phyloP scores from a whole-genome alignment of 768 basidiomycete species.

The Lentinula detonsa region DNA sequence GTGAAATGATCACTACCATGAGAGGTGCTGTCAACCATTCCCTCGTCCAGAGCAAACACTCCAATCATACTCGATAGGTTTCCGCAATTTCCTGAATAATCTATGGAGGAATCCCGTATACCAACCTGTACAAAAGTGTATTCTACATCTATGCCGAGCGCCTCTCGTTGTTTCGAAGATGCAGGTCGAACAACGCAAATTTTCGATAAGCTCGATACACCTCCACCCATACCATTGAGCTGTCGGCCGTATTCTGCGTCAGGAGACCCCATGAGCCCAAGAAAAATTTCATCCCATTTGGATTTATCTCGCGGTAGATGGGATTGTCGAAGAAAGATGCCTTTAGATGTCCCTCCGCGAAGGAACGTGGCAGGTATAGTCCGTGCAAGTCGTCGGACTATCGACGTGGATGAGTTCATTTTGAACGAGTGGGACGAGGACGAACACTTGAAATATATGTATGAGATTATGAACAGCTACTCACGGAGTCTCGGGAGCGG shows the following conservation, averaged over 20 bases:
- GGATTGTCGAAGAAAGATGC: conserved; percentile 54
- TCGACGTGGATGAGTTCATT: background rate
- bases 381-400: background rate
- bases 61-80: conserved; percentile 73
- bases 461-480: too few species aligned
- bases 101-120: conserved; percentile 52
- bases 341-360: conserved; percentile 76
- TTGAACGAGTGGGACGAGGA: background rate
- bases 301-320: conserved; percentile 44
- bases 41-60: conserved; percentile 65
- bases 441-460: too few species aligned
- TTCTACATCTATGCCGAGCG: conserved; percentile 49
- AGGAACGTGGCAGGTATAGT: conserved; percentile 45
- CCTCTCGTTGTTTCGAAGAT: conserved; percentile 28
- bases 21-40: conserved; percentile 23
- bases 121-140: conserved; percentile 69
- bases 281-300: conserved; percentile 57
- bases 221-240: conserved; percentile 79
- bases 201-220: conserved; percentile 70
- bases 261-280: conserved; percentile 78
- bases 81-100: conserved; percentile 72
- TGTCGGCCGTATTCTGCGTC: conserved; percentile 64
- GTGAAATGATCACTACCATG: conserved; percentile 22
- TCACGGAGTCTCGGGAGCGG: background rate
- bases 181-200: conserved; percentile 59